Base-by-base conservation (phyloP, 495 filamentous ascomycete genomes). In the Darksidea phi region DNA sequence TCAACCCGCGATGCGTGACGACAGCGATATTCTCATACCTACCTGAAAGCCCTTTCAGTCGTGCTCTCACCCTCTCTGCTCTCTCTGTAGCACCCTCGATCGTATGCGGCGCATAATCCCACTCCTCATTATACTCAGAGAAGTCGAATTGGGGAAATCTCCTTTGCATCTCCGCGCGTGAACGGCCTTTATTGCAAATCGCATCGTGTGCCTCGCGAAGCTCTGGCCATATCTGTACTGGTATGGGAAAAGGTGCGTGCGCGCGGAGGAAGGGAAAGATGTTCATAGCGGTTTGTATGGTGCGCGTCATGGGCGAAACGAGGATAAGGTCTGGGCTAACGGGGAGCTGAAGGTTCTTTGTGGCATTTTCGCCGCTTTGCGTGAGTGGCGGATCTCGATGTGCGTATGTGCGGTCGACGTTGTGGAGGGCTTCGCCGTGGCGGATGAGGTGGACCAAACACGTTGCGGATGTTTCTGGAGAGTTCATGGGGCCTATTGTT, bases 121-220 rank as follows among this genome's bases (percentile, higher is more conserved):
- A 61, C 18, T 48, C 51, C 42, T 61, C 50, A 17, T 38, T 49
- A 20, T 49, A 61, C 1, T 34, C 13, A 0, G 48, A 50, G 24
- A 61, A 61, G 38, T 61, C 41, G 18, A 61, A 49, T 2, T 55
- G 49, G 3, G 59, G 51, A 37, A 48, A 61, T 45, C 48, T 54
- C 3, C 32, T 20, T 7, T 10, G n/a, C 17, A 61, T 25, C 4
- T 48, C 59, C 4, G 37, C 50, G 4, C 59, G 59, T 6, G 20
- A 18, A 24, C 48, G 17, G 15, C 59, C 59, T 26, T 46, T 37
- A 49, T 61, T 61, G 59, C 50, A 61, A 7, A 48, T 48, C 1
- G 59, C 59, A 50, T 61, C 59, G 50, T 61, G 59, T 0, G 59
- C 50, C 48, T 61, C 59, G 15, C 59, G 50, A 26, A 61, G 59